Evolutionary conservation across 2,329 filamentous ascomycete species (phyloP), one percentile per base, ranked within the genome.

Genomic region (Sporothrix schenckii): DNA sequence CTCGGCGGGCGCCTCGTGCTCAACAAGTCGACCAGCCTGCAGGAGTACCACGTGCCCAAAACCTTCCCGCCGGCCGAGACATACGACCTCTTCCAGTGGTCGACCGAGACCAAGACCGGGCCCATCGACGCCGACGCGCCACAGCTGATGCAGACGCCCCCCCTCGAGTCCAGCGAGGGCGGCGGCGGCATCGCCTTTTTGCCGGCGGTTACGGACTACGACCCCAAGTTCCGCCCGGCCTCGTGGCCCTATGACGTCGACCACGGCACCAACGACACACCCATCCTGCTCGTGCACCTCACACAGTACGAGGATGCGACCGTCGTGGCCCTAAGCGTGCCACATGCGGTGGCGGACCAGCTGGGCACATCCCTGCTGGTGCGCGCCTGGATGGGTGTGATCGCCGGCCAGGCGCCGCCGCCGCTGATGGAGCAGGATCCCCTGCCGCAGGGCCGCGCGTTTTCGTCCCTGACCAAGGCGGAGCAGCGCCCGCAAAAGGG

Each of bases 291-390:
- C 7, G 10, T 66, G 5, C 70, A 71, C 39, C 3, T 71, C 11
- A 24, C 66, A 2, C 27, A 53, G 10, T 69, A 58, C n/a, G 41
- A 54, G 7, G 70, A 71, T 21, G 66, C 50, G 4, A 66, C 56
- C 21, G 56, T 71, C 13, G n/a, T 71, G 9, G 50, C 58, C 27
- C 14, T 61, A n/a, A 71, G 70, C 66, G 11, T 52, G 4, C 70
- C 70, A 11, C 70, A 71, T 30, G 5, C 66, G 3, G n/a, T 71
- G 1, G 66, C 66, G 16, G 70, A 71, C 60, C 70, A 71, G 58
- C 39, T 71, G 3, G 70, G 70, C 70, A 49, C 54, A 19, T 30
- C 34, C 7, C 60, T 16, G 27, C 10, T 71, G 1, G 13, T 71
- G 21, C 52, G 53, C 3, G 70, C 70, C 2, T 71, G 70, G 70